Evolutionary conservation across 2,329 filamentous ascomycete species (phyloP).

Genomic region (Colletotrichum musicola): DNA sequence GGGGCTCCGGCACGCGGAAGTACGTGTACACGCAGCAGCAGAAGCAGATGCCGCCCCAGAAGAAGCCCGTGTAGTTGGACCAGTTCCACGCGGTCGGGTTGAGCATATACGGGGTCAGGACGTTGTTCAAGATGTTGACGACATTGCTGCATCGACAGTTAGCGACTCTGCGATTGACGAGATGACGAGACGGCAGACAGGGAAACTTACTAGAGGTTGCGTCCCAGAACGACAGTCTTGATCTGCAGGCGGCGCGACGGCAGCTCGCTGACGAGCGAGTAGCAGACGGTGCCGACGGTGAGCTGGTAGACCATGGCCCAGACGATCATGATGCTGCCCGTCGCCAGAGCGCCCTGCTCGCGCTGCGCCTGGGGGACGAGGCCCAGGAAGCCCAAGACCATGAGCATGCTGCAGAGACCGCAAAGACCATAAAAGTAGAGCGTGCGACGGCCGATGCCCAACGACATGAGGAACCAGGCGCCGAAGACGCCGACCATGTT

Average conservation of each 20-base stretch:
- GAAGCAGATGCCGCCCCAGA: conserved; percentile 87
- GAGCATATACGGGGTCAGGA: conserved; percentile 92
- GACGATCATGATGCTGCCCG: conserved; percentile 85
- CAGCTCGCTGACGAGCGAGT: conserved; percentile 87
- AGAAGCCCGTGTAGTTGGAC: conserved; percentile 89
- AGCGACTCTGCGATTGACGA: background rate
- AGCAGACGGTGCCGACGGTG: conserved; percentile 89
- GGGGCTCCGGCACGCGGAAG: conserved; percentile 84
- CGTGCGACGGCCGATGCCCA: conserved; percentile 79
- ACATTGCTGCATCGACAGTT: conserved; percentile 68
- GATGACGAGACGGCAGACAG: conserved; percentile 27
- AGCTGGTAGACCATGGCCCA: conserved; percentile 89
- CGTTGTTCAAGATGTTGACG: conserved; percentile 83
- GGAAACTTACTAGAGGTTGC: conserved; percentile 75
- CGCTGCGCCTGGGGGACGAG: conserved; percentile 74
- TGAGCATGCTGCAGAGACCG: conserved; percentile 79
- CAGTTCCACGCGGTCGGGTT: conserved; percentile 90
- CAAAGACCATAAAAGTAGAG: conserved; percentile 83
- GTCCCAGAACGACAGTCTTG: conserved; percentile 90
- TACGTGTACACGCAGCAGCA: conserved; percentile 84
- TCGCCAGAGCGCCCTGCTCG: conserved; percentile 76
- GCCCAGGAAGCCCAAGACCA: conserved; percentile 87
- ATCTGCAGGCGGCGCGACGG: conserved; percentile 87
- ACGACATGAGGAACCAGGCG: conserved; percentile 83
- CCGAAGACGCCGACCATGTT: conserved; percentile 87